phyloP scores from a whole-genome alignment of 2,329 filamentous ascomycete genomes.

The Pseudocercospora fuligena region DNA sequence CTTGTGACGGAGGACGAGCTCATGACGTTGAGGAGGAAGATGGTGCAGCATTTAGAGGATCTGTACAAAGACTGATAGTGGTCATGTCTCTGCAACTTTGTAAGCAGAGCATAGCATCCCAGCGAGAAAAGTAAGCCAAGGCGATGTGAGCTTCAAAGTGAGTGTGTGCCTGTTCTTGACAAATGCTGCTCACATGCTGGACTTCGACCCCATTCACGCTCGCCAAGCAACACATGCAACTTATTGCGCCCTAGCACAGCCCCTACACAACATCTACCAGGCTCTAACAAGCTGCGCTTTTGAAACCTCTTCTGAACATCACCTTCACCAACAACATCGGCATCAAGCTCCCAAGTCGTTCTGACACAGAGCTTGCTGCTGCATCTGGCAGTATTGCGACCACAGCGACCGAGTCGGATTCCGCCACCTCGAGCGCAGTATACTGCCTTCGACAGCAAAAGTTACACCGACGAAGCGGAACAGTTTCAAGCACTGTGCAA shows the following conservation, averaged over 20 bases:
- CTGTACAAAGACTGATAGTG: slow-evolving; percentile 44
- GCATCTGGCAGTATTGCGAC: no score
- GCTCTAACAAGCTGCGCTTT: neutral
- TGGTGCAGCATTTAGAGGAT: slow-evolving; percentile 46
- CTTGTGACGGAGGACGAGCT: slow-evolving; percentile 42
- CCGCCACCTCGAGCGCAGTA: no score
- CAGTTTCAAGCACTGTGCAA: neutral
- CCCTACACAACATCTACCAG: neutral
- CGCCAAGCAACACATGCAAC: neutral
- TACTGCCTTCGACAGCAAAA: neutral
- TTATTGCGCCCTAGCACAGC: neutral
- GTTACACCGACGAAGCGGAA: neutral
- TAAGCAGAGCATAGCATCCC: neutral
- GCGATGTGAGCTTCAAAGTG: neutral
- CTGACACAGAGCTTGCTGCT: neutral
- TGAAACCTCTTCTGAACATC: neutral
- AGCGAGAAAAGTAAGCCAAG: neutral
- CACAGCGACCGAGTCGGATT: no score
- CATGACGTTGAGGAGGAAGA: slow-evolving; percentile 40
- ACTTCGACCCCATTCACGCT: neutral
- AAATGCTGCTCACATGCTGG: neutral
- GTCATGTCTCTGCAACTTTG: neutral
- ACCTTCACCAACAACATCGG: neutral
- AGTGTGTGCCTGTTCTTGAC: neutral
- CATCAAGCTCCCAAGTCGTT: neutral